Evolutionary conservation across 2,329 filamentous ascomycete species (phyloP).

Genomic region (Chrysosporium keratinophilum): DNA sequence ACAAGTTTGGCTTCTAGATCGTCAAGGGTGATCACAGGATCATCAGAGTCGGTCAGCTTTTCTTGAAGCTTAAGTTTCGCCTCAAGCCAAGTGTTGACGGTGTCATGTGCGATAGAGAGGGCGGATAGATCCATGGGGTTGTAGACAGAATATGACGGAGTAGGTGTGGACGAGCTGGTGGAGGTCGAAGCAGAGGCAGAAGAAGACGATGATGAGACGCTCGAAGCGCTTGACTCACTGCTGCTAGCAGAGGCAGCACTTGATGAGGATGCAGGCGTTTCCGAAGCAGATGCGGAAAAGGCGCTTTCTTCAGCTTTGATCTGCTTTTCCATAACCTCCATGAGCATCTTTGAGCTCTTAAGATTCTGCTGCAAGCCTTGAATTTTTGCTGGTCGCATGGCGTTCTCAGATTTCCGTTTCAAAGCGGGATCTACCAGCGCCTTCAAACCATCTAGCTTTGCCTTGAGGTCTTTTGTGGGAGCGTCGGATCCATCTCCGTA

Average conservation of each 20-base stretch:
- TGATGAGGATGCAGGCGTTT: conserved; percentile 31
- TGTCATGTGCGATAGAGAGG: conserved; percentile 53
- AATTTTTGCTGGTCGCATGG: conserved; percentile 60
- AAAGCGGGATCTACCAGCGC: conserved; percentile 68
- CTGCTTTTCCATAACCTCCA: conserved; percentile 58
- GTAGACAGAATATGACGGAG: conserved; percentile 57
- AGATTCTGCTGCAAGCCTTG: conserved; percentile 59
- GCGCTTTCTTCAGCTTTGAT: conserved; percentile 60
- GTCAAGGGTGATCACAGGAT: conserved; percentile 62
- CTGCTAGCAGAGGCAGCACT: conserved; percentile 31
- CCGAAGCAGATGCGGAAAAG: conserved; percentile 43
- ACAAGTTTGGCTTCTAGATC: conserved; percentile 61
- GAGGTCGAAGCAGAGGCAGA: conserved; percentile 35
- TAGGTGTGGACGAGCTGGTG: conserved; percentile 29
- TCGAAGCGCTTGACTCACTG: conserved; percentile 28
- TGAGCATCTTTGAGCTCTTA: conserved; percentile 58
- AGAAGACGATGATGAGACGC: conserved; percentile 36
- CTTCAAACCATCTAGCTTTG: conserved; percentile 65
- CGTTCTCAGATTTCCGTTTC: conserved; percentile 61
- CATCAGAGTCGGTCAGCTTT: conserved; percentile 56
- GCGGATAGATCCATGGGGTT: conserved; percentile 59
- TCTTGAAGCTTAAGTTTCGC: conserved; percentile 61
- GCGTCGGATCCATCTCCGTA: conserved; percentile 76
- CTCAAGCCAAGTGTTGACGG: conserved; percentile 62
- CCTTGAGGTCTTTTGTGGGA: conserved; percentile 60